Base-by-base conservation (phyloP, 192 early-diverging fungal species). In the Entomortierella lignicola region DNA sequence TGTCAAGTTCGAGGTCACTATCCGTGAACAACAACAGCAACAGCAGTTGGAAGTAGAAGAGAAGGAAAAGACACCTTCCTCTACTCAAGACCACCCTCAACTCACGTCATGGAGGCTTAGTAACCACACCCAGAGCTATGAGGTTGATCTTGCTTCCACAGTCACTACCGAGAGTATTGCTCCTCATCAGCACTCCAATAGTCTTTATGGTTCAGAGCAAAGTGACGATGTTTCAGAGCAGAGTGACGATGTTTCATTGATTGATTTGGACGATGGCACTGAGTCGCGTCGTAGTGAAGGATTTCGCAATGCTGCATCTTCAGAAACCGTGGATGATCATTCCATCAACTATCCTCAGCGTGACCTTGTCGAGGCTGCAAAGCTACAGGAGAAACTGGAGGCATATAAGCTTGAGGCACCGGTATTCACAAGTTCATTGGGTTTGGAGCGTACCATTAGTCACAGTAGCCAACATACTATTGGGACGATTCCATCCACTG, bases 201-300 rank as follows among this genome's bases (percentile, higher is more conserved):
- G 61, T 41, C 56, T 54, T 20, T 68, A 42, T 50, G 54, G 44
- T 13, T 77, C 65, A 8, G 65, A 77, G 4, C 44, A 66, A 1
- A 63, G 72, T 21, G 72, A 77, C 13, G 72, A 77, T 63, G 72
- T 77, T 4, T 77, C 72, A 0, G n/a, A n/a, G 4, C 44, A 66
- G 2, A 63, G 72, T 21, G 72, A 77, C 13, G 72, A 77, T 63
- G 72, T 77, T 4, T 77, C 72, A 0, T 13, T 77, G 39, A 77
- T 77, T 30, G 72, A 77, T 25, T 30, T 77, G 39, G 59, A 67
- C n/a, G 65, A 77, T 10, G 64, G 43, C 17, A 60, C 27, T 15
- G 70, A 63, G 21, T 23, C 54, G 1, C 39, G 41, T 15, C 17
- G 54, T 3, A 12, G 34, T 12, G 48, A 61, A 8, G 52, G 48